Evolutionary conservation across 352 stramenopile genomes (phyloP), one percentile per base, ranked within the genome.

Genomic region (Phytophthora palmivora): DNA sequence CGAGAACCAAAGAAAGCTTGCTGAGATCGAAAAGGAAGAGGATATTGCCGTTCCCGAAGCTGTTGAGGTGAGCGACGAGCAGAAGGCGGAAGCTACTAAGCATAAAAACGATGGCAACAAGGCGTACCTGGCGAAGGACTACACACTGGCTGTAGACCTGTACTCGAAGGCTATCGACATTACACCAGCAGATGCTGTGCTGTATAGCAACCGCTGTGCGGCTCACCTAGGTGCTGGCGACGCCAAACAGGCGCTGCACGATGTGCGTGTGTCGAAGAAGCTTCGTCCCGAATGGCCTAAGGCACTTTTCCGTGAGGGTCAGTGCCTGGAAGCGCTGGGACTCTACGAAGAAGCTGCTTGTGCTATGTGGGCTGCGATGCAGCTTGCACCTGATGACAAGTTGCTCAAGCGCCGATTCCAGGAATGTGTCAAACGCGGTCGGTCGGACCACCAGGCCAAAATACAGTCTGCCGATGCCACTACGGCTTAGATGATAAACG

Each of bases 171-270:
- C 85, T 21, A 82, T 94, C 19, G 80, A 50, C 10, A 55, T 92
- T 38, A 89, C 58, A 48, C 74, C 84, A 0, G 67, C 76, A 4
- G 83, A 94, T 44, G 51, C 79, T 0, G 71, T 86, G 49, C 63
- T 94, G 7, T 94, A 91, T 64, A 92, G 83, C 67, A 94, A 94
- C 68, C 86, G 86, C 14, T 92, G 86, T 37, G 86, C 86, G 0
- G 83, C 84, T 33, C 66, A 89, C 30, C 50, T 92, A n/a, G 78
- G 74, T 5, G 79, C 75, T 0, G 71, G 73, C 6, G 72, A 91
- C 19, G 71, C 86, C 7, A 80, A 83, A 52, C 82, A 88, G 66
- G 86, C 82, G 30, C 67, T 95, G 42, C 74, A 88, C 43, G 86
- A 95, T 46, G 79, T 93, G 48, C 79, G 80, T n/a, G 51, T 92